These are phyloP conservation scores for Globisporangium lucens DNA, from an alignment of 352 stramenopile genomes.

Conservation along the genomic window DNA sequence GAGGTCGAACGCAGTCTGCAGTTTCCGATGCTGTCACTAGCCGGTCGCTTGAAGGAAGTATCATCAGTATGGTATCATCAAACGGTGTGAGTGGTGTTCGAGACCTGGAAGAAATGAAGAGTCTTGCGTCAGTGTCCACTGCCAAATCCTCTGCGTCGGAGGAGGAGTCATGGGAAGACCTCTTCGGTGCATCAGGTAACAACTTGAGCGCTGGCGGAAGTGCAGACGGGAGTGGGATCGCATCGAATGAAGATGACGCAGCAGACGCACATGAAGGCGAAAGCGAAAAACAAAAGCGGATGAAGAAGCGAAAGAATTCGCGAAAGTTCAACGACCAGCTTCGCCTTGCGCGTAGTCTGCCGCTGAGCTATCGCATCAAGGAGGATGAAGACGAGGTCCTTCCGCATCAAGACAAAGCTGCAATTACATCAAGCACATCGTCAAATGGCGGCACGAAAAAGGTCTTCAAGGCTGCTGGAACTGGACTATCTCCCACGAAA, in stretches of 20 bases:
- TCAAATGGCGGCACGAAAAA: constrained; percentile 1
- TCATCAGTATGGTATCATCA: constrained; percentile 21
- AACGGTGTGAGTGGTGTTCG: constrained; percentile 22
- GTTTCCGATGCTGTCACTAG: constrained; percentile 16
- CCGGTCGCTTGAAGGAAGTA: constrained; percentile 31
- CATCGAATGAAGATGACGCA: constrained; percentile 18
- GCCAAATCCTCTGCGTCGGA: constrained; percentile 20
- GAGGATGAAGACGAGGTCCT: constrained; percentile 26
- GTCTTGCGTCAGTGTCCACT: constrained; percentile 48
- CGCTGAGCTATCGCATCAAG: constrained; percentile 54
- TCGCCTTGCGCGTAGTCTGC: constrained; percentile 46
- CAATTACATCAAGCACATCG: not conserved
- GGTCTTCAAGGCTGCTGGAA: not conserved
- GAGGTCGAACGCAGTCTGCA: constrained; percentile 22
- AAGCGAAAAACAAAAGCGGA: constrained; percentile 37
- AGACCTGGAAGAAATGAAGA: constrained; percentile 68
- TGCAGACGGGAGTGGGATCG: constrained; percentile 21
- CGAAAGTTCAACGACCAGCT: constrained; percentile 72
- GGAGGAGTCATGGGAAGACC: constrained; percentile 68
- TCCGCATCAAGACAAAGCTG: not conserved
- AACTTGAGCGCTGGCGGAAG: constrained; percentile 15
- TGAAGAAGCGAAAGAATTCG: constrained; percentile 63
- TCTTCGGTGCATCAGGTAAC: constrained; percentile 49
- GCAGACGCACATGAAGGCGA: constrained; percentile 6
- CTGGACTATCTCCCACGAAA: not conserved